Percentiles rank a stretch among this genome's conserved stretches.
phyloP scores from a whole-genome alignment of 495 filamentous ascomycete species.

The Chaetomidium leptoderma region DNA sequence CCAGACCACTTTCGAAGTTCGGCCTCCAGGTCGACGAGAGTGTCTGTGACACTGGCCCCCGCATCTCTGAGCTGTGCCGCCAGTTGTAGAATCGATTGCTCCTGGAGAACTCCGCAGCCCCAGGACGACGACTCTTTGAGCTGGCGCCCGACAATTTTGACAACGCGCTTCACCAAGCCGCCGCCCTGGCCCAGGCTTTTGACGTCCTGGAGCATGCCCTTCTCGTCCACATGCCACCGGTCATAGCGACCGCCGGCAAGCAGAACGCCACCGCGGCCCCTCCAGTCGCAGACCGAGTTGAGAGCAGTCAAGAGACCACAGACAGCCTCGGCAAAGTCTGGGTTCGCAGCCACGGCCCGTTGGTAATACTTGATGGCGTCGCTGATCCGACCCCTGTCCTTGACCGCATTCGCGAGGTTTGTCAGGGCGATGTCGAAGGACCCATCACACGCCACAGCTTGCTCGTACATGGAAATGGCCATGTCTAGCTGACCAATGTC shows the following conservation, averaged over 20 bases:
- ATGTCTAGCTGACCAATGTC: constrained; percentile 90
- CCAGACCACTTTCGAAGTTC: constrained; percentile 67
- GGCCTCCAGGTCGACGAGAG: constrained; percentile 31
- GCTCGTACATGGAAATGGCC: constrained; percentile 96
- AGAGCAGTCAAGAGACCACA: constrained; percentile 94
- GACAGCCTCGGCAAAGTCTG: constrained; percentile 94
- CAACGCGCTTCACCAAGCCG: constrained; percentile 94
- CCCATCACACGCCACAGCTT: constrained; percentile 83
- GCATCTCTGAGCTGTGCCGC: constrained; percentile 44
- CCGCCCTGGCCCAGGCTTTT: constrained; percentile 53
- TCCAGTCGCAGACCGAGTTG: constrained; percentile 96
- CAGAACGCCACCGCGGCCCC: constrained; percentile 78
- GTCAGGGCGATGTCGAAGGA: constrained; percentile 96
- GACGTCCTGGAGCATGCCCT: constrained; percentile 77
- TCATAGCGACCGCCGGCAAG: constrained; percentile 68
- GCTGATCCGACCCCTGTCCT: constrained; percentile 86
- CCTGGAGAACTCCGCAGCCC: constrained; percentile 71
- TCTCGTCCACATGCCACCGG: constrained; percentile 90
- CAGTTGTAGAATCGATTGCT: constrained; percentile 41
- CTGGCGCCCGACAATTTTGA: constrained; percentile 89
- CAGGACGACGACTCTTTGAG: constrained; percentile 81
- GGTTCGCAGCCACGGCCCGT: constrained; percentile 83
- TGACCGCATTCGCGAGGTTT: constrained; percentile 96
- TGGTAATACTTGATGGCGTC: constrained; percentile 92
- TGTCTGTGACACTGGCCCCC: constrained; percentile 25